Conservation (phyloP, 2,329 filamentous ascomycete genomes). For the Tolypocladium album region DNA sequence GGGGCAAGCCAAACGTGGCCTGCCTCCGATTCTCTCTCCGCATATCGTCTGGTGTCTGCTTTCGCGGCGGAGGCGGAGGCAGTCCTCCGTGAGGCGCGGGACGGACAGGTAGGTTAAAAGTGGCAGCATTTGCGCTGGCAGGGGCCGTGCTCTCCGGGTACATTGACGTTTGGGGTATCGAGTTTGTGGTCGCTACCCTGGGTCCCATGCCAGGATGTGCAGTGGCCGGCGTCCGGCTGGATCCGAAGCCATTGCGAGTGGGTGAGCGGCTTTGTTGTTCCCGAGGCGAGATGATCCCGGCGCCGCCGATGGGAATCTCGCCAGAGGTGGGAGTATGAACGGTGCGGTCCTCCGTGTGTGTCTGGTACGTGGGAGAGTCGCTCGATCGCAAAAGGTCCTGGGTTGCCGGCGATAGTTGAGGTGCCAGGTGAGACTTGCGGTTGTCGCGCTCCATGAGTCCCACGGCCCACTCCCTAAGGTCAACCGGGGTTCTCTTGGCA, state of each 20-base stretch:
- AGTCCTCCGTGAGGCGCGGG: constrained; percentile 49
- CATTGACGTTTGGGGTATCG: constrained; percentile 35
- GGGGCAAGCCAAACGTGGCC: constrained; percentile 38
- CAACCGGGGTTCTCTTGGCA: constrained; percentile 90
- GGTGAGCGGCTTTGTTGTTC: constrained; percentile 42
- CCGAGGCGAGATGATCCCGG: constrained; percentile 42
- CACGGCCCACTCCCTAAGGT: constrained; percentile 87
- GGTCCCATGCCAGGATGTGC: constrained; percentile 42
- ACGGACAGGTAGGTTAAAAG: constrained; percentile 55
- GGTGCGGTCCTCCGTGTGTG: constrained; percentile 31
- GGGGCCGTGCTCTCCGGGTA: constrained; percentile 26
- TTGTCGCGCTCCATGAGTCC: constrained; percentile 92
- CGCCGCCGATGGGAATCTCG: constrained; percentile 57
- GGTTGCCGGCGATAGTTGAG: constrained; percentile 67
- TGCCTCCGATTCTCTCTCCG: constrained; percentile 42
- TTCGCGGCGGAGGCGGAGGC: constrained; percentile 49
- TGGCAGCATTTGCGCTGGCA: constrained; percentile 34
- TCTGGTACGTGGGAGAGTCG: constrained; percentile 43
- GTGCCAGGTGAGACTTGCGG: constrained; percentile 84
- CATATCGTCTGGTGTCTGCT: constrained; percentile 42
- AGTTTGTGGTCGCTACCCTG: constrained; percentile 40
- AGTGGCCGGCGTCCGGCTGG: constrained; percentile 27
- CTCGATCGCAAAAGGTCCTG: constrained; percentile 60
- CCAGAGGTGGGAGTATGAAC: constrained; percentile 57
- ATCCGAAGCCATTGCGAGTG: constrained; percentile 36